Evolutionary conservation across 1,139 yeast species (phyloP).

Genomic region (Geotrichum klebahnii): DNA sequence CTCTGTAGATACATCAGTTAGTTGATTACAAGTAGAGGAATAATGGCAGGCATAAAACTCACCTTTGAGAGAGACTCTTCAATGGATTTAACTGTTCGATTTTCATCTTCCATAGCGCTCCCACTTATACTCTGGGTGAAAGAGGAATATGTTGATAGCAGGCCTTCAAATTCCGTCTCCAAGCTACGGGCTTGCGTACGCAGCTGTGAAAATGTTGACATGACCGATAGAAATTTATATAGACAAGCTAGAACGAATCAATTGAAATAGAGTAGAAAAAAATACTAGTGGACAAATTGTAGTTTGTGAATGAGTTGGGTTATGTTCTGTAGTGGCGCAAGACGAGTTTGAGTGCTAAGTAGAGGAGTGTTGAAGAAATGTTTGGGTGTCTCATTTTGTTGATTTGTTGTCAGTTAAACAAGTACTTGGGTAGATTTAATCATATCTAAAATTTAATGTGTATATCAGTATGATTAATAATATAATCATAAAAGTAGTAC

Average conservation of each 20-base stretch:
- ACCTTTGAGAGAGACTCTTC: slow-evolving; percentile 41
- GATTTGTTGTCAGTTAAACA: too few species aligned
- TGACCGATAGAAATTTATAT: background rate
- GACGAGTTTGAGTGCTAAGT: too few species aligned
- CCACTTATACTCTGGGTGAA: slow-evolving; percentile 51
- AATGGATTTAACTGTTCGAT: slow-evolving; percentile 43
- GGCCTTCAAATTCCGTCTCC: slow-evolving; percentile 53
- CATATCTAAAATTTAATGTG: too few species aligned
- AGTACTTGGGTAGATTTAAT: too few species aligned
- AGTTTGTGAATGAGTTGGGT: too few species aligned
- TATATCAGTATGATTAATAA: too few species aligned
- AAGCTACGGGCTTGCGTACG: slow-evolving; percentile 54
- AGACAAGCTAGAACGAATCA: background rate
- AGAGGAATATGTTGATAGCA: slow-evolving; percentile 50
- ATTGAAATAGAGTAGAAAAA: background rate
- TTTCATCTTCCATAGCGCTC: slow-evolving; percentile 49
- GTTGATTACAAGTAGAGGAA: background rate
- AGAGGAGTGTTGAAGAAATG: too few species aligned
- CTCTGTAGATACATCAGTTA: slow-evolving; percentile 33
- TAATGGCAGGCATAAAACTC: slow-evolving; percentile 16
- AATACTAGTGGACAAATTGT: background rate
- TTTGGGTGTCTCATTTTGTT: too few species aligned
- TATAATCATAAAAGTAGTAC: too few species aligned
- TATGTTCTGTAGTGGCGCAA: too few species aligned
- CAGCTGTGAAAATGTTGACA: slow-evolving; percentile 45